Percentiles rank a stretch among this genome's conserved stretches.
Conservation (phyloP, 139 green algal species). For the Picochlorum sp. region DNA sequence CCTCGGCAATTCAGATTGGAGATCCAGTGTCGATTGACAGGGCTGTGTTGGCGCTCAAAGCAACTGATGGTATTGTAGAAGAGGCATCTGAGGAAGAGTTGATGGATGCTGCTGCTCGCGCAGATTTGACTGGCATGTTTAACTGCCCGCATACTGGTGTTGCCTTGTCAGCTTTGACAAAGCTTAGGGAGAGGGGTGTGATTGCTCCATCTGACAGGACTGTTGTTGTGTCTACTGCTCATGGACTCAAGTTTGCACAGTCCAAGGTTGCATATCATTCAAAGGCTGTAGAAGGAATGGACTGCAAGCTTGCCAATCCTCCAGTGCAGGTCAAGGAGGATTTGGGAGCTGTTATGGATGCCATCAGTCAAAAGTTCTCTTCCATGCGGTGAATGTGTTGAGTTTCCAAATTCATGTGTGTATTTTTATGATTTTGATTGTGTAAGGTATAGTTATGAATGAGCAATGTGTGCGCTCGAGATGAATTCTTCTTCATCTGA, state of each 20-base stretch:
- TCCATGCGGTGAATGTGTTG: conserved; percentile 8
- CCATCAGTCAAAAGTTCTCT: conserved; percentile 52
- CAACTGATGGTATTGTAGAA: conserved; percentile 91
- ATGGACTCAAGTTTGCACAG: conserved; percentile 97
- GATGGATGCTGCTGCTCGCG: conserved; percentile 94
- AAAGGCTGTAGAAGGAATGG: conserved; percentile 66
- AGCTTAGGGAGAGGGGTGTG: conserved; percentile 76
- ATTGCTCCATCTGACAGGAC: conserved; percentile 85
- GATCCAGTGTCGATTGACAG: conserved; percentile 97
- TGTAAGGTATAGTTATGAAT: no score
- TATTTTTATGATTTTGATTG: neutral
- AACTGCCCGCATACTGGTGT: conserved; percentile 63
- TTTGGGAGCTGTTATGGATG: conserved; percentile 91
- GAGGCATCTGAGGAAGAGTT: conserved; percentile 98
- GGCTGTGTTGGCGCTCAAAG: conserved; percentile 89
- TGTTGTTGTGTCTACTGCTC: conserved; percentile 92
- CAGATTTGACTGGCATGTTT: conserved; percentile 90
- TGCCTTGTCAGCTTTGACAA: conserved; percentile 90
- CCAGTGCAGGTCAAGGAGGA: conserved; percentile 83
- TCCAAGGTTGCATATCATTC: conserved; percentile 95
- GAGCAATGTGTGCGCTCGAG: no score
- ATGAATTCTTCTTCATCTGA: no score
- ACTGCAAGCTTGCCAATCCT: conserved; percentile 81
- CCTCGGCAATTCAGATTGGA: conserved; percentile 96
- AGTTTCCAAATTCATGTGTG: neutral